A percentile compares a stretch with the other conserved stretches of the same genome.
Evolutionary conservation across 176 grass and related monocot species (phyloP).

Genomic region (Musa acuminata): DNA sequence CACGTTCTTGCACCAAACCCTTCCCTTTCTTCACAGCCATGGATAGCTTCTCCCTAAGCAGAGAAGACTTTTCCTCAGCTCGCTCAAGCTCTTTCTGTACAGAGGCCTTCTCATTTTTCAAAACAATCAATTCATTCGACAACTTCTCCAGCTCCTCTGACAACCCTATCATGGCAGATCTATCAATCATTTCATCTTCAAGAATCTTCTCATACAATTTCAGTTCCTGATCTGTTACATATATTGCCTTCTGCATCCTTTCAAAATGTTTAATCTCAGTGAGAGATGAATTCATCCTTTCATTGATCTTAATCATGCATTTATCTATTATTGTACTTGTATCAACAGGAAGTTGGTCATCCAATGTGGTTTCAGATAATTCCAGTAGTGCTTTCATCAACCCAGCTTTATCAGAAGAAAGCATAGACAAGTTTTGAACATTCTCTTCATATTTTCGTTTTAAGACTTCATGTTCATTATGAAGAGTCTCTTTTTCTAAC

Average conservation of each 20-base stretch:
- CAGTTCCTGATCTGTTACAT: slow-evolving; percentile 61
- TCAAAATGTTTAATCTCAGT: slow-evolving; percentile 41
- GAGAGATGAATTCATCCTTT: slow-evolving; percentile 39
- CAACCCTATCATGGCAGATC: slow-evolving; percentile 31
- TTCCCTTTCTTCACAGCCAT: slow-evolving; percentile 99
- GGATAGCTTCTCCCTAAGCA: slow-evolving; percentile 91
- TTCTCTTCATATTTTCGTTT: slow-evolving; percentile 36
- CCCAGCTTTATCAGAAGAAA: slow-evolving; percentile 47
- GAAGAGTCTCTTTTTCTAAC: slow-evolving; percentile 54
- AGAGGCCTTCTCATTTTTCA: slow-evolving; percentile 70
- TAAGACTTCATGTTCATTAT: slow-evolving; percentile 66
- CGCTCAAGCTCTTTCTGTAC: slow-evolving; percentile 68
- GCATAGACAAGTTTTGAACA: slow-evolving; percentile 37
- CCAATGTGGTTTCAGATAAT: slow-evolving; percentile 49
- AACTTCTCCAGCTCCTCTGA: slow-evolving; percentile 38
- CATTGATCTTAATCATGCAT: slow-evolving; percentile 37
- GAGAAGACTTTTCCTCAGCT: slow-evolving; percentile 74
- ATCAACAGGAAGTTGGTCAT: slow-evolving; percentile 35
- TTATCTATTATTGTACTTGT: slow-evolving; percentile 39
- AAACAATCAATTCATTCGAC: slow-evolving; percentile 33
- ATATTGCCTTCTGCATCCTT: slow-evolving; percentile 50
- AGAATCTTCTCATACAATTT: slow-evolving; percentile 63
- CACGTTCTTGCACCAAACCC: slow-evolving; percentile 88
- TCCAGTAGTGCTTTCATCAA: slow-evolving; percentile 59
- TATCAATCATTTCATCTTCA: slow-evolving; percentile 62